Evolutionary conservation across 1,284 basidiomycete species (phyloP), one percentile per base, ranked within the genome.

Genomic region (Microstroma glucosiphilum): DNA sequence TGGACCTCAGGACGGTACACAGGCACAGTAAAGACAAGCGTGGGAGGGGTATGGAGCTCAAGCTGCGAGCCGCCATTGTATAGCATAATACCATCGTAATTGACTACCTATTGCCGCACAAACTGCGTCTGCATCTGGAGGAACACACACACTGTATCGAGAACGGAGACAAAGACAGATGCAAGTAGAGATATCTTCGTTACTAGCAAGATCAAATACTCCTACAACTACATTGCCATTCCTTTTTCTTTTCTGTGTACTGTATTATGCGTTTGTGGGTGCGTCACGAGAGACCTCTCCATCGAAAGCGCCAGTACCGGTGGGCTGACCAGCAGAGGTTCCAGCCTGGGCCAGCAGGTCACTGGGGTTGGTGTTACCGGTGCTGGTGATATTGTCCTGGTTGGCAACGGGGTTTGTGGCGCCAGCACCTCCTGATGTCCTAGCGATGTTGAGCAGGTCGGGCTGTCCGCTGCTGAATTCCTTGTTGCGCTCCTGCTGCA

Each of bases 381-480:
- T 40, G 30, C 40, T 43, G 15, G 25, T 15, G 21, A 59, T 40
- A 11, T 54, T 41, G 51, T 60, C 26, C 4, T n/a, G 59, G 43
- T 55, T 41, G 12, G 25, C n/a, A 12, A 21, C 7, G 23, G 60
- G 60, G 21, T 59, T 56, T 19, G 41, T 26, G 30, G 7, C 25
- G 15, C 57, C 48, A 40, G 26, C 58, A n/a, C 57, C 60, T 7
- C 19, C 56, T 2, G 57, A 60, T 21, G 23, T 61, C 13, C 53
- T 15, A 8, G 60, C 60, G 40, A 61, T 55, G 23, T 56, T 46
- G 19, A 15, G 42, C 12, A 61, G 54, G 51, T 60, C 59, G 37
- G 59, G 46, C 51, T 40, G 51, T 6, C 46, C 37, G 21, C 23
- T 26, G n/a, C n/a, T n/a, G 40, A 41, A 37, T 26, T 46, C 49